Percentiles rank a stretch among this genome's conserved stretches.
These are phyloP conservation scores for Rhizodiscina lignyota DNA, from an alignment of 495 filamentous ascomycete species.

Conservation along the genomic window DNA sequence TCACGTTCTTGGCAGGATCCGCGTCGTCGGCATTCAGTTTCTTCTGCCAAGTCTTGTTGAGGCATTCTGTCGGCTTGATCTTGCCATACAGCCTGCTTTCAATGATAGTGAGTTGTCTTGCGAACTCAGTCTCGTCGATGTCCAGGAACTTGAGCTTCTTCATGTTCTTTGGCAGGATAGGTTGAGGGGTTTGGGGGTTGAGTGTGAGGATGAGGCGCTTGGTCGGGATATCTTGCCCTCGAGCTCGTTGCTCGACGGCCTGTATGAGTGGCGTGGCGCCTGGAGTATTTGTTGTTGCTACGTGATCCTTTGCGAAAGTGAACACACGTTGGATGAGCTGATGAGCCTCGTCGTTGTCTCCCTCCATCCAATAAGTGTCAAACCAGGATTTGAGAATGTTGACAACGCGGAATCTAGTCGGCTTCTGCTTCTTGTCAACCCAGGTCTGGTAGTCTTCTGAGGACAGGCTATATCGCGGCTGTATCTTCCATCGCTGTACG, in stretches of 20 bases:
- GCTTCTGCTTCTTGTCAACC: conserved; percentile 87
- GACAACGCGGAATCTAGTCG: conserved; percentile 86
- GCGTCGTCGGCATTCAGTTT: conserved; percentile 67
- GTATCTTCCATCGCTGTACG: conserved; percentile 76
- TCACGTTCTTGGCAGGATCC: conserved; percentile 87
- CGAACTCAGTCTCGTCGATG: conserved; percentile 91
- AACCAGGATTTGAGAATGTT: conserved; percentile 98
- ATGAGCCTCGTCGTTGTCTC: conserved; percentile 63
- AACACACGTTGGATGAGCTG: conserved; percentile 76
- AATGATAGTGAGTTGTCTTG: conserved; percentile 89
- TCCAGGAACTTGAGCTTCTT: conserved; percentile 98
- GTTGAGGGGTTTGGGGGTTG: conserved; percentile 52
- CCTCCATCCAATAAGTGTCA: conserved; percentile 97
- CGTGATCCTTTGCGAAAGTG: conserved; percentile 77
- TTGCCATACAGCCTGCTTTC: conserved; percentile 90
- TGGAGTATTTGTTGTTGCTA: conserved; percentile 82
- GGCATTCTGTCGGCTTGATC: conserved; percentile 84
- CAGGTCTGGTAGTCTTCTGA: conserved; percentile 67
- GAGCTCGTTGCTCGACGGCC: conserved; percentile 70
- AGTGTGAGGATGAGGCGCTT: conserved; percentile 78
- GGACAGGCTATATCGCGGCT: conserved; percentile 73
- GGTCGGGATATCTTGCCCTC: conserved; percentile 71
- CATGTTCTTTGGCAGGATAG: conserved; percentile 97
- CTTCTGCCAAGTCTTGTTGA: conserved; percentile 98
- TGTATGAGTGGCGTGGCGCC: conserved; percentile 66